These are phyloP conservation scores for Talaromyces marneffei DNA, from an alignment of 2,329 filamentous ascomycete species.

Conservation along the genomic window DNA sequence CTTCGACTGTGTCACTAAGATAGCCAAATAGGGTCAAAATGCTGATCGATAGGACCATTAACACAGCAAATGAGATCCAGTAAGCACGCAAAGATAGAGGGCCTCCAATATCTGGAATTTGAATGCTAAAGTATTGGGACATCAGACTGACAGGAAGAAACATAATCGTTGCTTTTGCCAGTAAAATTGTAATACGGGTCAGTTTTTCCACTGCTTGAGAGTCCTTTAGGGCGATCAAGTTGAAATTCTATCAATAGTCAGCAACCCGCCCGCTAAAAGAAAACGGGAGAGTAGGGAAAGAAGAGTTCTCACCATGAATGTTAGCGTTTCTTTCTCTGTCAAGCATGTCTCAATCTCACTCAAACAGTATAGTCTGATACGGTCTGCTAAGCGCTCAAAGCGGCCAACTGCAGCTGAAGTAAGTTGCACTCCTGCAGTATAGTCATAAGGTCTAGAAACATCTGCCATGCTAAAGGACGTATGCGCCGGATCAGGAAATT, in stretches of 20 bases:
- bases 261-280: not conserved
- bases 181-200: conserved; percentile 63
- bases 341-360: conserved; percentile 60
- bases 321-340: conserved; percentile 64
- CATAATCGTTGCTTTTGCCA: conserved; percentile 69
- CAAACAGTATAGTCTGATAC: conserved; percentile 57
- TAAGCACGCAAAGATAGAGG: conserved; percentile 59
- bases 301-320: conserved; percentile 52
- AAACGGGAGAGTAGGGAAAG: not conserved
- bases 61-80: conserved; percentile 62
- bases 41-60: conserved; percentile 55
- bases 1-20: conserved; percentile 54
- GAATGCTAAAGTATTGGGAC: conserved; percentile 67
- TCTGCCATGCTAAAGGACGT: conserved; percentile 20
- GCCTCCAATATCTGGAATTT: conserved; percentile 52
- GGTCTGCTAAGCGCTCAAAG: conserved; percentile 56
- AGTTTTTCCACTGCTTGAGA: conserved; percentile 65
- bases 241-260: conserved; percentile 58
- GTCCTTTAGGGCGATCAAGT: conserved; percentile 69
- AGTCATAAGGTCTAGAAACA: conserved; percentile 16
- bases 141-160: conserved; percentile 71
- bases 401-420: conserved; percentile 49
- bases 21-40: conserved; percentile 54
- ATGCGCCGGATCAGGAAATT: conserved; percentile 37
- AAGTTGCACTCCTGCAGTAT: conserved; percentile 36